These are phyloP conservation scores for Mucor piriformis DNA, from an alignment of 371 early-diverging fungal genomes.

Conservation along the genomic window DNA sequence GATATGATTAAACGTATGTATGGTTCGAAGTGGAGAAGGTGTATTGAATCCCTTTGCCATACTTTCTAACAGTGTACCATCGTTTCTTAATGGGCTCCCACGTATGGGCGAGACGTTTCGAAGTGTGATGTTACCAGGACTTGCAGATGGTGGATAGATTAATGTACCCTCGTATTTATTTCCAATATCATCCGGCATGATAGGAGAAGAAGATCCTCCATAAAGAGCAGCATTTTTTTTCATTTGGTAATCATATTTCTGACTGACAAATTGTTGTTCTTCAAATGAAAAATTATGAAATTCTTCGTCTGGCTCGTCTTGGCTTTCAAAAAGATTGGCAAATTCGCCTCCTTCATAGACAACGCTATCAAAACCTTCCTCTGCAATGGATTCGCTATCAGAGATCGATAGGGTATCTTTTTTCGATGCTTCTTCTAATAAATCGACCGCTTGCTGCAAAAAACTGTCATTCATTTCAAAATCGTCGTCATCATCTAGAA, in stretches of 20 bases:
- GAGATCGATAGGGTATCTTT: not conserved
- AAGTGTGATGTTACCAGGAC: no score
- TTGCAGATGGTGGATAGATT: not conserved
- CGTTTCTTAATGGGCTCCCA: no score
- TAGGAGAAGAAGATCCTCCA: not conserved
- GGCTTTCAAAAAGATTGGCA: not conserved
- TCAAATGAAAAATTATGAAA: not conserved
- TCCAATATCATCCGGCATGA: not conserved
- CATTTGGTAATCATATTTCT: not conserved
- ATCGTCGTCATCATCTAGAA: conserved; percentile 6
- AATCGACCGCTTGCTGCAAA: not conserved
- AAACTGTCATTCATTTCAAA: not conserved
- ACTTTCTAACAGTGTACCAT: no score
- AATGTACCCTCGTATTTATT: not conserved
- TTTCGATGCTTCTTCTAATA: not conserved
- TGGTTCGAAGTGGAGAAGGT: not conserved
- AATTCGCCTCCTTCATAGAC: not conserved
- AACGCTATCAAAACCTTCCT: not conserved
- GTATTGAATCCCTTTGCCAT: not conserved
- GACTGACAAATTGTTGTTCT: not conserved
- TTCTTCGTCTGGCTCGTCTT: not conserved
- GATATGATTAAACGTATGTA: not conserved
- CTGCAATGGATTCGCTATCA: not conserved
- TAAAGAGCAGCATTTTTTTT: not conserved
- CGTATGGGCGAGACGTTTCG: no score